Base-by-base conservation (phyloP, 176 grass and related monocot species). In the Ensete glaucum region DNA sequence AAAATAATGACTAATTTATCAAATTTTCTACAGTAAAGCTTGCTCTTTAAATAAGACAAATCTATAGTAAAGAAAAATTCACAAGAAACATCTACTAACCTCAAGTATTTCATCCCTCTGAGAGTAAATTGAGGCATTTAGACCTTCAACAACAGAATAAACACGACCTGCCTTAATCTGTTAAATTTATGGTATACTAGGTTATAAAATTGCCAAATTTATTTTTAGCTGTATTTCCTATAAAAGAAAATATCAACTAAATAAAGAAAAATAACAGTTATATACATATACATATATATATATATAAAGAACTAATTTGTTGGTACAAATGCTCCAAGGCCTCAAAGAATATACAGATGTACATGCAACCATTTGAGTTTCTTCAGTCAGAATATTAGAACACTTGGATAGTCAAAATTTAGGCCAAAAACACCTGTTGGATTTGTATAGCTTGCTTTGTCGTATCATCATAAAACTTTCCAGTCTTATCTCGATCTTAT, bases 131-230 rank as follows among this genome's bases (percentile, higher is more conserved):
- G 81, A 81, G 67, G 77, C 73, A 15, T 70, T 64, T 8, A 94
- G 58, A 50, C 82, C 75, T 72, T 88, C 91, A 50, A 79, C 73
- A 65, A 72, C 81, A n/a, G 86, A 92, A 81, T 25, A 85, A 78
- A 89, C 68, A 67, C 64, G 62, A 22, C 79, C 77, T 72, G 62
- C 80, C 72, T 81, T 85, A 67, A 83, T 77, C 91, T 93, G 79
- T 51, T 53, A 80, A 51, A 90, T 49, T 83, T 34, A 25, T 17
- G 8, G 34, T 62, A 50, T 11, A 52, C 26, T 57, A 57, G 12
- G 54, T 57, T 57, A 57, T 11, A 17, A 13, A 57, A 57, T 57
- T 17, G 16, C 3, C 54, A 57, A 17, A 11, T 13, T 3, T 57
- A 17, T 57, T 13, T 12, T 15, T 12, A 58, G 55, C 2, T 29